A percentile compares a stretch with the other conserved stretches of the same genome.
These are phyloP conservation scores for Arbutus unedo DNA, from an alignment of 148 eudicot genomes.

Conservation along the genomic window DNA sequence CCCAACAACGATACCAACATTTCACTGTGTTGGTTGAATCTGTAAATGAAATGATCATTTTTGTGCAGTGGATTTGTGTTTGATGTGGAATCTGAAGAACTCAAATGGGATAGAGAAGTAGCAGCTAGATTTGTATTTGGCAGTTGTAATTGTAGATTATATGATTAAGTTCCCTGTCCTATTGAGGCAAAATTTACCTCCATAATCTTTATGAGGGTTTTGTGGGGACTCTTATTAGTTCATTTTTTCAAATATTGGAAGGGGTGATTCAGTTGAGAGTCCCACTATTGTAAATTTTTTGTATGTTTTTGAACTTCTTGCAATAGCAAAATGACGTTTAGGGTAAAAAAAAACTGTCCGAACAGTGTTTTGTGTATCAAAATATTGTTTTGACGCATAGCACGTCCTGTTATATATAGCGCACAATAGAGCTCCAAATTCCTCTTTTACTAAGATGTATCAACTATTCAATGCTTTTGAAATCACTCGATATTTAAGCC, in stretches of 20 bases:
- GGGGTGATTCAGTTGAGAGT: constrained; percentile 7
- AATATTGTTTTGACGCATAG: no score
- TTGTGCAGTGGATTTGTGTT: constrained; percentile 7
- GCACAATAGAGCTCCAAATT: no score
- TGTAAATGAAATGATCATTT: constrained; percentile 2
- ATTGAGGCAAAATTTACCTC: background rate
- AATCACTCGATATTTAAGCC: no score
- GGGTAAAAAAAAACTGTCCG: no score
- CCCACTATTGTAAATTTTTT: constrained; percentile 4
- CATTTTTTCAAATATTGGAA: background rate
- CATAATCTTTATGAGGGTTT: background rate
- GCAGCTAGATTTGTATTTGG: background rate
- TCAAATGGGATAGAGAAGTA: background rate
- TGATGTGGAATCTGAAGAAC: background rate
- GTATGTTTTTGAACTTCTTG: constrained; percentile 1
- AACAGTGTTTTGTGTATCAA: no score
- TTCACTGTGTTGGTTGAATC: background rate
- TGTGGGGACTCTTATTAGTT: background rate
- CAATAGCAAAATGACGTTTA: background rate
- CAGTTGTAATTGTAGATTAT: background rate
- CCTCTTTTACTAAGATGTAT: no score
- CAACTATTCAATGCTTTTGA: no score
- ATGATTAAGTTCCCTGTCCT: background rate
- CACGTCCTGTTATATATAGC: no score
- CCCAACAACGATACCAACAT: background rate